phyloP scores from a whole-genome alignment of 208 protist genomes.

The Trypanosoma grayi region DNA sequence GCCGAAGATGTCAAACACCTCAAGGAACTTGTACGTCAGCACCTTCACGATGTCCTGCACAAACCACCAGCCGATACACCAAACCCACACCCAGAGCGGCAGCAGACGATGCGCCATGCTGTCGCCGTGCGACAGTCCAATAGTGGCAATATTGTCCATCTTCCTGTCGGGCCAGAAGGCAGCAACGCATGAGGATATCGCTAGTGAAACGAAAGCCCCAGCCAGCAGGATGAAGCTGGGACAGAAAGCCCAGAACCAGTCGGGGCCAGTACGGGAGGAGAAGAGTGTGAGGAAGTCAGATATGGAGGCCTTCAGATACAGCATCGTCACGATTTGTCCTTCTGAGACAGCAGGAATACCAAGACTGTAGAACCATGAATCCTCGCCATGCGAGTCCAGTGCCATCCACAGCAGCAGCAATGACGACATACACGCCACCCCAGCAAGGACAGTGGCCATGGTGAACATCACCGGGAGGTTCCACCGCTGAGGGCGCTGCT shows the following conservation, averaged over 20 bases:
- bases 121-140: slow-evolving; percentile 31
- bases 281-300: slow-evolving; percentile 60
- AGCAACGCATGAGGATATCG: slow-evolving; percentile 25
- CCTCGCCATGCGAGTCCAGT: slow-evolving; percentile 29
- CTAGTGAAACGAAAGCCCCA: slow-evolving; percentile 24
- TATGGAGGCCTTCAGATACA: slow-evolving; percentile 61
- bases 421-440: slow-evolving; percentile 48
- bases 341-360: slow-evolving; percentile 37
- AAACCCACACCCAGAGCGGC: slow-evolving; percentile 46
- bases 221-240: slow-evolving; percentile 20
- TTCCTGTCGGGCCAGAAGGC: slow-evolving; percentile 31
- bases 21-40: slow-evolving; percentile 18
- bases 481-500: slow-evolving; percentile 38
- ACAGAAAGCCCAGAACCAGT: slow-evolving; percentile 25
- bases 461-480: slow-evolving; percentile 41
- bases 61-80: slow-evolving; percentile 52
- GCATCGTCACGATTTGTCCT: slow-evolving; percentile 40
- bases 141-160: slow-evolving; percentile 21
- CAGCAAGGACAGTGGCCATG: slow-evolving; percentile 29
- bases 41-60: slow-evolving; percentile 46
- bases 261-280: slow-evolving; percentile 28
- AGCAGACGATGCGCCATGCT: slow-evolving; percentile 20
- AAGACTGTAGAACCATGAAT: slow-evolving; percentile 27
- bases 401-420: slow-evolving; percentile 48
- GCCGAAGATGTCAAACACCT: slow-evolving; percentile 35